A percentile compares a stretch with the other conserved stretches of the same genome.
phyloP scores from a whole-genome alignment of 352 stramenopile genomes.

The Globisporangium ultimum region DNA sequence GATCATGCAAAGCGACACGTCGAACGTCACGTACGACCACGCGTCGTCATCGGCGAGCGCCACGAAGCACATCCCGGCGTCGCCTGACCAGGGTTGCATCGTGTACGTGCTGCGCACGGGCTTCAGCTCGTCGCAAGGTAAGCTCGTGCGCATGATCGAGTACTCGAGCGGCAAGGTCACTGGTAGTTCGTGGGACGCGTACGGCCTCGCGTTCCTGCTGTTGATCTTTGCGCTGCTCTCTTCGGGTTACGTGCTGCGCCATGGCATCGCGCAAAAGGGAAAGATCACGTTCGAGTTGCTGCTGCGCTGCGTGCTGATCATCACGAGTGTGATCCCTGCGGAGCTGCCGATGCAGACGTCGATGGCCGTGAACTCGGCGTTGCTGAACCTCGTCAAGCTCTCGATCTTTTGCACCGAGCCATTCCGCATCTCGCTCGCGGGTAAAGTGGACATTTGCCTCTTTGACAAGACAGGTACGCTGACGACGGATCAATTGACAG shows the following conservation, averaged over 20 bases:
- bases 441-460: conserved; percentile 95
- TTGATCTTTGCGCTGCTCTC: conserved; percentile 96
- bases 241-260: conserved; percentile 92
- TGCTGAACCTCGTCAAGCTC: conserved; percentile 93
- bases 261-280: conserved; percentile 82
- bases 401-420: conserved; percentile 98
- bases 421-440: conserved; percentile 97
- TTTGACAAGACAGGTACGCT: conserved; percentile 99
- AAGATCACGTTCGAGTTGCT: conserved; percentile 96
- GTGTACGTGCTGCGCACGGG: conserved; percentile 96
- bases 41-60: neutral
- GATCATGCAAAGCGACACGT: conserved; percentile 81
- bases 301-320: conserved; percentile 98
- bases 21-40: conserved; percentile 19
- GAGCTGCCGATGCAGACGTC: conserved; percentile 98
- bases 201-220: conserved; percentile 94
- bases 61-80: conserved; percentile 48
- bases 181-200: conserved; percentile 94
- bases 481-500: conserved; percentile 95
- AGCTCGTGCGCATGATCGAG: conserved; percentile 98
- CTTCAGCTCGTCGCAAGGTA: conserved; percentile 97
- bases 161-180: conserved; percentile 97
- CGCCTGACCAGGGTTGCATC: conserved; percentile 91
- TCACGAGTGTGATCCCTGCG: conserved; percentile 97
- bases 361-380: conserved; percentile 96